phyloP scores from a whole-genome alignment of 495 filamentous ascomycete genomes.

The Cairneyella variabilis region DNA sequence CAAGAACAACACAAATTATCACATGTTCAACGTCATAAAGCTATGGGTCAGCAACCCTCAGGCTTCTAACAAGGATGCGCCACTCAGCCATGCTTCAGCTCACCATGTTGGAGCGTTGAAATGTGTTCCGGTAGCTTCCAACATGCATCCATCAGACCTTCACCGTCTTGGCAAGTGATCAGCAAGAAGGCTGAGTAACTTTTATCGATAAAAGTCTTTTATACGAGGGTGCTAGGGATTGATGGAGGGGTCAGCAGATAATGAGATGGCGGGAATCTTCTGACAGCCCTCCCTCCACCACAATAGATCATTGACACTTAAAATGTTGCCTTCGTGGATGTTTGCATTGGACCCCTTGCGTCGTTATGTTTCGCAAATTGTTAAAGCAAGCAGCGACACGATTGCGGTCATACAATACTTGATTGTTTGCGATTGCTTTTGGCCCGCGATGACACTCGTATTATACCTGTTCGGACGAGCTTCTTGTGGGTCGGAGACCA shows the following conservation, averaged over 20 bases:
- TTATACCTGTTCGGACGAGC: not conserved
- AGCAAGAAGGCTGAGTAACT: not conserved
- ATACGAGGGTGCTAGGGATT: not conserved
- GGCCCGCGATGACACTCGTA: slow-evolving; percentile 7
- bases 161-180: not conserved
- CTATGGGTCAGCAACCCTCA: not conserved
- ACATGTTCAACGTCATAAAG: not conserved
- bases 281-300: not conserved
- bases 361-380: not conserved
- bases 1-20: too few species aligned
- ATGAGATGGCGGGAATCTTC: slow-evolving; percentile 7
- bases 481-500: not conserved
- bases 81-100: not conserved
- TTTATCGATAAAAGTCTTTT: not conserved
- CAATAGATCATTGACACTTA: not conserved
- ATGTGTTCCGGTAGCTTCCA: not conserved
- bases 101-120: not conserved
- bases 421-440: not conserved
- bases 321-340: not conserved
- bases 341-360: not conserved
- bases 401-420: not conserved
- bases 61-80: not conserved
- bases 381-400: not conserved
- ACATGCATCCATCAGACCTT: not conserved
- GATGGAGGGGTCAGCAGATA: not conserved